A percentile compares a stretch with the other conserved stretches of the same genome.
Conservation (phyloP, 2,329 filamentous ascomycete genomes). For the Clarireedia hainanense region DNA sequence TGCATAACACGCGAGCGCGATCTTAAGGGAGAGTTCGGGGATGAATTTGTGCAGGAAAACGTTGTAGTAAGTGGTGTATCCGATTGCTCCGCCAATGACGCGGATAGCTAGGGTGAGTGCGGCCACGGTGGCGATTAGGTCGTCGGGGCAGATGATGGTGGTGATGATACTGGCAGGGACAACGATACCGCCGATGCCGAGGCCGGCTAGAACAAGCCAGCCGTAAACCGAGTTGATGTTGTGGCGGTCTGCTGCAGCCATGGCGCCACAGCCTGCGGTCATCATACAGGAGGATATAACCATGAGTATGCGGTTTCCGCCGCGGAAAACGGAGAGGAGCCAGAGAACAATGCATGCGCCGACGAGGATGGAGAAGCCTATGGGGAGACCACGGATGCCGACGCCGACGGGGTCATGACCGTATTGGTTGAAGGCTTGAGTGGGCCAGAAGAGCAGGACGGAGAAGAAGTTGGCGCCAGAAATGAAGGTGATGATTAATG, state of each 20-base stretch:
- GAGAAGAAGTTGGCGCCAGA: conserved; percentile 45
- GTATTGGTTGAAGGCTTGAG: conserved; percentile 57
- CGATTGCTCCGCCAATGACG: conserved; percentile 58
- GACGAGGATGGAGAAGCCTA: conserved; percentile 53
- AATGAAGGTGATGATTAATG: conserved; percentile 50
- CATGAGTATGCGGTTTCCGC: conserved; percentile 51
- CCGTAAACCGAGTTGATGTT: conserved; percentile 50
- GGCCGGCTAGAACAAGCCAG: conserved; percentile 49
- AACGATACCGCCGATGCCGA: conserved; percentile 58
- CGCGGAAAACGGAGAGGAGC: conserved; percentile 50
- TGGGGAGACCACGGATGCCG: conserved; percentile 54
- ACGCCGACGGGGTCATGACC: conserved; percentile 56
- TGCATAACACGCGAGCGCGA: conserved; percentile 12
- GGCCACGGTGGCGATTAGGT: conserved; percentile 61
- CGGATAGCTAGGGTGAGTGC: conserved; percentile 63
- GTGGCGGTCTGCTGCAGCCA: conserved; percentile 42
- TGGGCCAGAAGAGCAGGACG: conserved; percentile 48
- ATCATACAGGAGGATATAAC: conserved; percentile 52
- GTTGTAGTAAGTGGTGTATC: conserved; percentile 52
- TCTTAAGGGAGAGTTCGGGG: conserved; percentile 22
- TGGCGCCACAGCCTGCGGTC: conserved; percentile 51
- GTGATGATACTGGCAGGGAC: conserved; percentile 61
- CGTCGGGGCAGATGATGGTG: conserved; percentile 61
- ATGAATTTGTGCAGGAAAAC: conserved; percentile 40
- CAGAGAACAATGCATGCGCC: conserved; percentile 52